Conservation (phyloP, 768 basidiomycete genomes). For the Phallus indusiatus region DNA sequence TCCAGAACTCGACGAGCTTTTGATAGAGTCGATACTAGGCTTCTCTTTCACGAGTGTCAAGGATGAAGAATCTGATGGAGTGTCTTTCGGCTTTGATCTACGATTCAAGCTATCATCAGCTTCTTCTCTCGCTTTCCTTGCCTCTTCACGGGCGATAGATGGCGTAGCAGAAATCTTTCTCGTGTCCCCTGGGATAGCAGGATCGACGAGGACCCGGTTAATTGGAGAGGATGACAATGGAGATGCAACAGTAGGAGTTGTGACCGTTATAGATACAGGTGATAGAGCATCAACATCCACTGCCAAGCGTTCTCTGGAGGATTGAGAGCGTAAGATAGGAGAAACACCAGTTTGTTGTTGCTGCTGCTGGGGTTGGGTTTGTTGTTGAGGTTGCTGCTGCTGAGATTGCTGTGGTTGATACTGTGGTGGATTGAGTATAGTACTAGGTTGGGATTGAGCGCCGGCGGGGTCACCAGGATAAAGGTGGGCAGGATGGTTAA, state of each 20-base stretch:
- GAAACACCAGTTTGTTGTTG: conserved; percentile 15
- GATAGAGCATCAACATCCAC: background rate
- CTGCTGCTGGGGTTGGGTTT: background rate
- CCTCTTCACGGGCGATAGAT: conserved; percentile 56
- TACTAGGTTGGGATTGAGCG: conserved; percentile 14
- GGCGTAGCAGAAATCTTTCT: conserved; percentile 73
- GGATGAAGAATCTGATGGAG: conserved; percentile 25
- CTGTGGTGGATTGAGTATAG: conserved; percentile 1
- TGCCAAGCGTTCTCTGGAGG: conserved; percentile 39
- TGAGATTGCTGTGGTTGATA: too few species aligned
- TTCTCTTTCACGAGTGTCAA: conserved; percentile 20
- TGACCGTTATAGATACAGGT: background rate
- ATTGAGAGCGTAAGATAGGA: conserved; percentile 31
- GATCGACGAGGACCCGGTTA: conserved; percentile 41
- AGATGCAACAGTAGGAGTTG: background rate
- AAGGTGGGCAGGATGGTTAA: background rate
- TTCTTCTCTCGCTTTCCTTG: conserved; percentile 45
- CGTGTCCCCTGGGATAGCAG: conserved; percentile 62
- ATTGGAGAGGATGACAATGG: conserved; percentile 9
- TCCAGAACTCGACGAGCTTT: conserved; percentile 12
- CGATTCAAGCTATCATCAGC: conserved; percentile 33
- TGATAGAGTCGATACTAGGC: conserved; percentile 15
- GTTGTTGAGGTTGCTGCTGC: conserved; percentile 17
- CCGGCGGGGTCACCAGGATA: background rate
- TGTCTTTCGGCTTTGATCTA: conserved; percentile 35